Conservation (phyloP, 768 basidiomycete species). For the Jaapia argillacea region DNA sequence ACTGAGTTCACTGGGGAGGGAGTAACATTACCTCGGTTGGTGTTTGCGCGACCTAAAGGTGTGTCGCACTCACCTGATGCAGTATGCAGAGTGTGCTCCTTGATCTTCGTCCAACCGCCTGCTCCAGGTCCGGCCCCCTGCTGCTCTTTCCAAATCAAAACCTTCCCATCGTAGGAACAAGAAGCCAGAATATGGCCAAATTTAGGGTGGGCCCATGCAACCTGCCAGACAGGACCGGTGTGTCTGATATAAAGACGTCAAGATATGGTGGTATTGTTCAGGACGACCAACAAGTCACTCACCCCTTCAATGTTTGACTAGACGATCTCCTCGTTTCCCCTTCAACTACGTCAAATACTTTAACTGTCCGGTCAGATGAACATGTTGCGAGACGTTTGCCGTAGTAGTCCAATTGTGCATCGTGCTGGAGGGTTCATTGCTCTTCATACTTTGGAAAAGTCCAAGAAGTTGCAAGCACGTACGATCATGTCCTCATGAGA, state of each 20-base stretch:
- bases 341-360: slow-evolving; percentile 90
- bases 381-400: slow-evolving; percentile 95
- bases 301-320: slow-evolving; percentile 80
- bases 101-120: slow-evolving; percentile 85
- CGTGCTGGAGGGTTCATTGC: slow-evolving; percentile 51
- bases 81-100: slow-evolving; percentile 89
- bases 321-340: slow-evolving; percentile 62
- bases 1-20: slow-evolving; percentile 80
- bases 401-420: slow-evolving; percentile 97
- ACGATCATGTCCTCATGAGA: slow-evolving; percentile 99
- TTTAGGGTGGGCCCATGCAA: slow-evolving; percentile 97
- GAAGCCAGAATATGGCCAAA: slow-evolving; percentile 95
- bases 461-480: slow-evolving; percentile 25
- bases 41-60: too few relatives aligned
- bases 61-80: slow-evolving; percentile 84
- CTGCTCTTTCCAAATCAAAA: slow-evolving; percentile 97
- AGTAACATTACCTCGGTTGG: too few relatives aligned
- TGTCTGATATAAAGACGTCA: slow-evolving; percentile 48
- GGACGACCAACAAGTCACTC: slow-evolving; percentile 11
- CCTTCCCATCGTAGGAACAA: slow-evolving; percentile 98
- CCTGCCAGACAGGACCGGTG: slow-evolving; percentile 96
- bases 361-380: slow-evolving; percentile 90
- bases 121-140: slow-evolving; percentile 39
- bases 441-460: slow-evolving; percentile 5
- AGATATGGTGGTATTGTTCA: not conserved